phyloP scores from a whole-genome alignment of 1,284 basidiomycete species.

The Ceratobasidium sp. region DNA sequence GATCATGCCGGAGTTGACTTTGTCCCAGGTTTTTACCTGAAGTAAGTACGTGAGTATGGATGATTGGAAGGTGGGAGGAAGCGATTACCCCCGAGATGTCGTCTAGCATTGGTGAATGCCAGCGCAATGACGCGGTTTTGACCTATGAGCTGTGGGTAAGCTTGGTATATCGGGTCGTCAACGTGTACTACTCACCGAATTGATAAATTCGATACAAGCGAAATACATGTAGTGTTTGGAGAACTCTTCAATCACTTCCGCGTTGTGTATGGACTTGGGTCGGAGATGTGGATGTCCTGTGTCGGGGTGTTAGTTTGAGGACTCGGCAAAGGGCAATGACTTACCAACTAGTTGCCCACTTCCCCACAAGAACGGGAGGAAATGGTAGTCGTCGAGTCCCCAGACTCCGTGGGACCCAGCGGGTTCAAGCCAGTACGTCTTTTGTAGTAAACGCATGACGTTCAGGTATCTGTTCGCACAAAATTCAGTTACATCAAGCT shows the following conservation, averaged over 20 bases:
- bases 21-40: conserved; percentile 94
- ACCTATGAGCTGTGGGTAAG: conserved; percentile 67
- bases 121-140: conserved; percentile 94
- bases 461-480: conserved; percentile 76
- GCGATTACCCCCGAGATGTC: conserved; percentile 89
- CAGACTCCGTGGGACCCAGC: conserved; percentile 98
- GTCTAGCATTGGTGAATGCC: conserved; percentile 99
- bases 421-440: conserved; percentile 97
- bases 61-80: not conserved
- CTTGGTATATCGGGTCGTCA: conserved; percentile 8
- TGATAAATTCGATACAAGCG: conserved; percentile 96
- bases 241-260: conserved; percentile 94
- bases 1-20: conserved; percentile 97
- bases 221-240: conserved; percentile 96
- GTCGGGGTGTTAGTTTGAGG: not conserved
- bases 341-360: conserved; percentile 83
- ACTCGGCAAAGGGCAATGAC: conserved; percentile 45
- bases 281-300: conserved; percentile 89
- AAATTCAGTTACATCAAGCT: conserved; percentile 19
- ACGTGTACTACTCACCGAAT: conserved; percentile 70
- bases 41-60: conserved; percentile 1
- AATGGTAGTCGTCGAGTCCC: conserved; percentile 99
- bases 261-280: conserved; percentile 93
- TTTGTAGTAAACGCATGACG: conserved; percentile 92
- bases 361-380: conserved; percentile 94